Base-by-base conservation (phyloP, 129 eudicot species). In the Flaveria bidentis region DNA sequence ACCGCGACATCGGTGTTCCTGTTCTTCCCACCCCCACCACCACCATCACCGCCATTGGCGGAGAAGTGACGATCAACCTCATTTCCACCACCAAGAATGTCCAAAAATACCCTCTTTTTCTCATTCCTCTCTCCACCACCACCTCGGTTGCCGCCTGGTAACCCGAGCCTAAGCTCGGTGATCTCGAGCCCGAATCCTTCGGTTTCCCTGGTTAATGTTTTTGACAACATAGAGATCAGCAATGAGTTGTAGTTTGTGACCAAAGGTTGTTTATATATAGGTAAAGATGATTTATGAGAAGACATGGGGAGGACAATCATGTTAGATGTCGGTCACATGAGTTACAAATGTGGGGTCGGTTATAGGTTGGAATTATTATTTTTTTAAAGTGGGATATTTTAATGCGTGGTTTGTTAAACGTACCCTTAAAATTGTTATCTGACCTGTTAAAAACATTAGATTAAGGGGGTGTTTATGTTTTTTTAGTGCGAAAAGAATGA, bases 281-380 rank as follows among this genome's bases (percentile, higher is more conserved):
- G 69, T 6, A 63, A 30, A 30, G 12, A 63, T 63, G 16, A 30
- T 63, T 63, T 20, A 63, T 30, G 18, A 28, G 69, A 63, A 36
- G 69, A 63, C 69, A 63, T 63, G 69, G 46, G 67, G 45, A 63
- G 69, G 69, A 63, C 69, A 63, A 63, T 30, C 69, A 63, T 33
- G 69, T 63, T 63, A 30, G 45, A 63, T 63, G 69, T 63, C 46
- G 69, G 69, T 63, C 69, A 63, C 69, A 63, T 30, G 69, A 63
- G 45, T 63, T 63, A 30, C 69, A 63, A 61, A 63, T 63, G 69
- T 63, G 69, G 69, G 69, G 69, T 63, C 16, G 45, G 68, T 14
- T 58, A 36, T 58, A 58, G 64, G 65, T 58, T 58, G 65, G 65
- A 58, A 9, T 14, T 28, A 3, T 13, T 1, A 20, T 49, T 49